Conservation (phyloP, 495 filamentous ascomycete genomes). For the Elaphomyces granulatus region DNA sequence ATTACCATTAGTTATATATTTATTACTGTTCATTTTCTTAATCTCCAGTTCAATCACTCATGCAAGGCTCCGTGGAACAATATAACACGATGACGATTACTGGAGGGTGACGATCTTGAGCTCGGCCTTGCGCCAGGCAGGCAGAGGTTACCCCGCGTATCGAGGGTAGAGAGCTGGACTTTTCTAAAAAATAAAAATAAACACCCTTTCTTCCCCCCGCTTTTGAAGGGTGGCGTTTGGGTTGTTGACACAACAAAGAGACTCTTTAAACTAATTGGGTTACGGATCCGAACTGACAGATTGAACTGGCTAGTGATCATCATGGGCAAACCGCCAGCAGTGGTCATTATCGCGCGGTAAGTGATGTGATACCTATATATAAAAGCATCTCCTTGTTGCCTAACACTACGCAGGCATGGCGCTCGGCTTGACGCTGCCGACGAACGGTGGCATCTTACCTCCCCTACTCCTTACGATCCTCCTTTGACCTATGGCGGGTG, state of each 20-base stretch:
- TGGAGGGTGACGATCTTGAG: too few species aligned
- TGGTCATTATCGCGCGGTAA: constrained; percentile 73
- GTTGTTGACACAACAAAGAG: background rate
- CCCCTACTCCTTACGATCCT: constrained; percentile 87
- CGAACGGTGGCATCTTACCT: constrained; percentile 89
- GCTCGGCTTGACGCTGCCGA: constrained; percentile 86
- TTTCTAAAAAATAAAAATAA: too few species aligned
- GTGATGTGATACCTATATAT: constrained; percentile 7
- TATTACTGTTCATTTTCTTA: too few species aligned
- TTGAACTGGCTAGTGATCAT: background rate
- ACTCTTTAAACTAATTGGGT: background rate
- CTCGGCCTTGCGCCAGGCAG: background rate
- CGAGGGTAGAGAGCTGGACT: too few species aligned
- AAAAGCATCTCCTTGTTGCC: background rate
- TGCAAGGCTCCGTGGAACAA: too few species aligned
- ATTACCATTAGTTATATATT: too few species aligned
- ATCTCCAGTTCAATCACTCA: too few species aligned
- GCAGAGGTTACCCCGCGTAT: background rate
- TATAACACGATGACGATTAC: too few species aligned
- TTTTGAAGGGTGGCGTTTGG: background rate
- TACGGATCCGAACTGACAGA: background rate
- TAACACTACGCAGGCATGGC: constrained; percentile 51
- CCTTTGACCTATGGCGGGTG: constrained; percentile 92
- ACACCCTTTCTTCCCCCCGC: background rate
- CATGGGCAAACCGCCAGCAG: constrained; percentile 46